Conservation (phyloP, 108 stramenopile species). For the Craspedostauros australis region DNA sequence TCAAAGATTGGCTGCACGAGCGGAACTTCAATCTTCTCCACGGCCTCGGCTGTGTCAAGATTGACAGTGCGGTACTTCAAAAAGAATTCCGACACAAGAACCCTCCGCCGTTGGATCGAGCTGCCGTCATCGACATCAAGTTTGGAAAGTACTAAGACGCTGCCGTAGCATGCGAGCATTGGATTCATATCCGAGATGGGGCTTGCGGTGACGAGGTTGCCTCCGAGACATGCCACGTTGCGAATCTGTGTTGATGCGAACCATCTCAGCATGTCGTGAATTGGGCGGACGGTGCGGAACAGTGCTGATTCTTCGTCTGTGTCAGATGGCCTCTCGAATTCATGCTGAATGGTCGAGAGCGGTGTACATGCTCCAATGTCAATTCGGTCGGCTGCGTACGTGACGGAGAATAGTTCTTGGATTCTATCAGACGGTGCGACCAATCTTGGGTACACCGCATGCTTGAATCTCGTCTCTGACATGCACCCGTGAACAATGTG, state of each 20-base stretch:
- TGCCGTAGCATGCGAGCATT: slow-evolving; percentile 67
- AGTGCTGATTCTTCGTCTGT: slow-evolving; percentile 25
- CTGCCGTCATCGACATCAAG: slow-evolving; percentile 32
- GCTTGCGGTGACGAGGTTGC: slow-evolving; percentile 92
- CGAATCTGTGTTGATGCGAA: slow-evolving; percentile 95
- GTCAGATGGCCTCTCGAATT: too few relatives aligned
- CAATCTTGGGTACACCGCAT: slow-evolving; percentile 59
- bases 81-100: slow-evolving; percentile 85
- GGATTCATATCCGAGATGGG: slow-evolving; percentile 97
- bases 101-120: slow-evolving; percentile 35
- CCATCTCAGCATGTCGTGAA: slow-evolving; percentile 92
- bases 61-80: slow-evolving; percentile 83
- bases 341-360: slow-evolving; percentile 58
- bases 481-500: too few relatives aligned
- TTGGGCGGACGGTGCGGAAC: slow-evolving; percentile 55
- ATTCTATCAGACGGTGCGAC: slow-evolving; percentile 61
- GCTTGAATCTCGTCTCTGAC: slow-evolving; percentile 78
- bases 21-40: slow-evolving; percentile 78
- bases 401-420: slow-evolving; percentile 40
- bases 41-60: slow-evolving; percentile 65
- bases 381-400: slow-evolving; percentile 17
- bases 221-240: slow-evolving; percentile 91
- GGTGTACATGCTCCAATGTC: slow-evolving; percentile 66
- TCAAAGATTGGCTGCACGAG: slow-evolving; percentile 58
- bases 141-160: slow-evolving; percentile 58